These are phyloP conservation scores for Xylaria sp. DNA, from an alignment of 2,329 filamentous ascomycete species.

Conservation along the genomic window DNA sequence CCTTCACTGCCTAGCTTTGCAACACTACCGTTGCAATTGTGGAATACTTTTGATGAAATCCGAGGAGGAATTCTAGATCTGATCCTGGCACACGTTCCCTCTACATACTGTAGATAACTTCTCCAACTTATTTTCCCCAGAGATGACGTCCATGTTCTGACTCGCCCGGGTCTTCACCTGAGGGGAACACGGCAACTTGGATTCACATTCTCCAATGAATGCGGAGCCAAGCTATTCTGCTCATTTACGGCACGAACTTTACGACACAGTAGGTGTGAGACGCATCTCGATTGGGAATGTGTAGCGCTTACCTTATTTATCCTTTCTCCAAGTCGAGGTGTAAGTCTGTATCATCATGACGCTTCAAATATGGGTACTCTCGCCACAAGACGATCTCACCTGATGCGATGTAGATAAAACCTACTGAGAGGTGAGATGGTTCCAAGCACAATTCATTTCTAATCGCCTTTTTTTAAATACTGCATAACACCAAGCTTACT, in stretches of 20 bases:
- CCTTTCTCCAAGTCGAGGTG: constrained; percentile 49
- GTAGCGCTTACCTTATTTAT: background rate
- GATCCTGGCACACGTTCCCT: background rate
- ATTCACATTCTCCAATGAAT: background rate
- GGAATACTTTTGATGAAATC: no score
- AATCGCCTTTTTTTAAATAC: background rate
- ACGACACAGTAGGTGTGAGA: background rate
- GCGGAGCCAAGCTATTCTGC: background rate
- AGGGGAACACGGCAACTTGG: constrained; percentile 16
- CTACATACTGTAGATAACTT: constrained; percentile 26
- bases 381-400: constrained; percentile 3
- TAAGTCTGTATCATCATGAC: constrained; percentile 30
- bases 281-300: constrained; percentile 7
- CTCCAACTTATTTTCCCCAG: constrained; percentile 37
- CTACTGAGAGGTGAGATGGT: background rate
- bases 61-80: background rate
- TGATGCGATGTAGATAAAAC: background rate
- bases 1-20: no score
- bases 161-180: constrained; percentile 5
- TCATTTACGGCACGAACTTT: background rate
- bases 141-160: constrained; percentile 10
- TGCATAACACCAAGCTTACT: background rate
- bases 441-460: background rate
- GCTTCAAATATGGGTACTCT: constrained; percentile 12
- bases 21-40: no score